These are phyloP conservation scores for Candida anglica DNA, from an alignment of 805 yeast species.

Conservation along the genomic window DNA sequence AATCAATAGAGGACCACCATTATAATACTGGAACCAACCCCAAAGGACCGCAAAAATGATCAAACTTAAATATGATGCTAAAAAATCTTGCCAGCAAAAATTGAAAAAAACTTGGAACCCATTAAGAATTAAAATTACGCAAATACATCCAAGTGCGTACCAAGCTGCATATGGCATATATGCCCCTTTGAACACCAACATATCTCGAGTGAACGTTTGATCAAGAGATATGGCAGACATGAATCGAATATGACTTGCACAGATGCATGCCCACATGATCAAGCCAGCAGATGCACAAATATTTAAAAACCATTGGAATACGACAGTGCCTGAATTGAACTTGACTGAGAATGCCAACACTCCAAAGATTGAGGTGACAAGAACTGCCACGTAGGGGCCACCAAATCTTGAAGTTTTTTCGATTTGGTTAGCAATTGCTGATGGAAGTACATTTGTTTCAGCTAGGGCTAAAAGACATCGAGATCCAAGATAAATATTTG, in stretches of 20 bases:
- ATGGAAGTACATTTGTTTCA: conserved; percentile 71
- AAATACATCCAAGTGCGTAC: too few species aligned
- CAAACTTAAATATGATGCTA: too few species aligned
- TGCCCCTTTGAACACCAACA: too few species aligned
- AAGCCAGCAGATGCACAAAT: conserved; percentile 74
- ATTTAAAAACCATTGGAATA: conserved; percentile 69
- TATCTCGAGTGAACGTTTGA: too few species aligned
- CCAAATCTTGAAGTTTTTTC: conserved; percentile 59
- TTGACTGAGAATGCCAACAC: conserved; percentile 69
- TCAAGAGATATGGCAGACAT: too few species aligned
- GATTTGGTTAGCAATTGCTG: conserved; percentile 56
- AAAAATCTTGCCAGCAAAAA: too few species aligned
- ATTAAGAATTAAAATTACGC: too few species aligned
- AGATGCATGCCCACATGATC: conserved; percentile 69
- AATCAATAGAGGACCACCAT: too few species aligned
- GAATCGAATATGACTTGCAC: conserved; percentile 64
- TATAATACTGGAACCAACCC: too few species aligned
- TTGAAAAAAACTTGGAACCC: too few species aligned
- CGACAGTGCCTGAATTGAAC: conserved; percentile 48
- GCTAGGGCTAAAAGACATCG: conserved; percentile 72
- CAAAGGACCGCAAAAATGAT: too few species aligned
- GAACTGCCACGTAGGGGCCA: conserved; percentile 62
- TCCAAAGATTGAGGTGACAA: conserved; percentile 49
- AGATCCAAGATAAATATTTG: conserved; percentile 73
- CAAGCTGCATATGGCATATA: too few species aligned